A percentile compares a stretch with the other conserved stretches of the same genome.
Evolutionary conservation across 495 filamentous ascomycete species (phyloP).

Genomic region (Oidiodendron maius): DNA sequence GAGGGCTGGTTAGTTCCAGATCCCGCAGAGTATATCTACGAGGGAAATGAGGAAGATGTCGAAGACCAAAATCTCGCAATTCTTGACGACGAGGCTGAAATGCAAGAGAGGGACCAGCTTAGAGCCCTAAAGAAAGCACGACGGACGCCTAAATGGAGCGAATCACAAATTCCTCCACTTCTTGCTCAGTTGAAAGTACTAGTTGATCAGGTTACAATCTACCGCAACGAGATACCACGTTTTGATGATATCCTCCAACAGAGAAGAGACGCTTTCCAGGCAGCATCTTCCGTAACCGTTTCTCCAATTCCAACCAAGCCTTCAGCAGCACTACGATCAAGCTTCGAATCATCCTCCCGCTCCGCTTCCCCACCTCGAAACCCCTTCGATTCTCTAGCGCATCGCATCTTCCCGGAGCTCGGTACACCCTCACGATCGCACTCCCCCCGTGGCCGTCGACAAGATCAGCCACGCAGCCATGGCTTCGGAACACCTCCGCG

Average conservation of each 20-base stretch:
- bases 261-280: conserved; percentile 60
- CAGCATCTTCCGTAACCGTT: conserved; percentile 25
- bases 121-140: conserved; percentile 40
- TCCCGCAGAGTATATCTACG: conserved; percentile 52
- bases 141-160: conserved; percentile 42
- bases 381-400: conserved; percentile 46
- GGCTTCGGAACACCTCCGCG: conserved; percentile 16
- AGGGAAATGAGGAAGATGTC: conserved; percentile 29
- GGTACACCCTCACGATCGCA: conserved; percentile 41
- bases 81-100: conserved; percentile 22
- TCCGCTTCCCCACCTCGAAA: conserved; percentile 34
- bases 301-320: conserved; percentile 21
- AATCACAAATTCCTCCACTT: conserved; percentile 40
- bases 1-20: conserved; percentile 87
- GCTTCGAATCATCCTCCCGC: conserved; percentile 15
- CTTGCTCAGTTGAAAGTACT: conserved; percentile 48
- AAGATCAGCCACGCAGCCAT: conserved; percentile 16
- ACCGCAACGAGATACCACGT: conserved; percentile 62
- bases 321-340: conserved; percentile 15
- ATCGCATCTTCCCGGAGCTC: conserved; percentile 50
- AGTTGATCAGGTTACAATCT: conserved; percentile 57
- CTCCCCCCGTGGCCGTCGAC: conserved; percentile 40
- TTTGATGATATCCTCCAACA: conserved; percentile 73
- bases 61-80: conserved; percentile 6
- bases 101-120: conserved; percentile 37